Evolutionary conservation across 371 early-diverging fungal species (phyloP).

Genomic region (Chytridium lagenaria): DNA sequence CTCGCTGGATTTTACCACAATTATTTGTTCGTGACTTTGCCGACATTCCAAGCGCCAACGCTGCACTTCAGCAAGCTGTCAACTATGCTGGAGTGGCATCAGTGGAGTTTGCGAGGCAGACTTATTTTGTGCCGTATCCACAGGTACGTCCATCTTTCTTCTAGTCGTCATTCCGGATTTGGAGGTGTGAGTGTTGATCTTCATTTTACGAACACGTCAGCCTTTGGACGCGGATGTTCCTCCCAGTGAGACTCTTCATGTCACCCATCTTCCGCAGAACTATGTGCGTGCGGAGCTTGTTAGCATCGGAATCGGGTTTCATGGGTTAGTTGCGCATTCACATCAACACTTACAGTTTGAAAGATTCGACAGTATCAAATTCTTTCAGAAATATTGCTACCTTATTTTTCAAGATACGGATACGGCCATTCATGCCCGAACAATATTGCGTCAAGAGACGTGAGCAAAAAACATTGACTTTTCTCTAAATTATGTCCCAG

Average conservation of each 20-base stretch:
- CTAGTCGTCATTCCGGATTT: no score
- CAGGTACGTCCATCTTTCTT: no score
- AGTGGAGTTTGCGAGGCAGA: conserved; percentile 30
- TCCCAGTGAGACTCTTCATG: conserved; percentile 37
- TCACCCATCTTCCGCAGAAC: conserved; percentile 52
- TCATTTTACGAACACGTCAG: no score
- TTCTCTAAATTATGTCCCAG: no score
- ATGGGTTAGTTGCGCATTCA: conserved; percentile 32
- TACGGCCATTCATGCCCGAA: conserved; percentile 31
- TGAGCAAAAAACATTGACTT: no score
- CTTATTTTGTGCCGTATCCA: conserved; percentile 46
- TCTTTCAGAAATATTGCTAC: conserved; percentile 53
- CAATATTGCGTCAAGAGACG: conserved; percentile 40
- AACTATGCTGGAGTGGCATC: conserved; percentile 15
- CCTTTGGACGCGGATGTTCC: conserved; percentile 39
- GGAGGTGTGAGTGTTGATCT: no score
- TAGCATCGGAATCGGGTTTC: conserved; percentile 41
- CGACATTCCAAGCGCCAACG: conserved; percentile 1
- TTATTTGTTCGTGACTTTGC: conserved; percentile 33
- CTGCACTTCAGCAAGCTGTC: not conserved
- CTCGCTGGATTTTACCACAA: conserved; percentile 33
- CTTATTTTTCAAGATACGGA: conserved; percentile 32
- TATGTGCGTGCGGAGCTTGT: conserved; percentile 45
- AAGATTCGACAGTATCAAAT: conserved; percentile 43
- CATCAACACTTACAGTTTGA: not conserved